Percentiles rank a stretch among this genome's conserved stretches.
These are phyloP conservation scores for Saccharomycopsis sp. DNA, from an alignment of 805 yeast species.

Conservation along the genomic window DNA sequence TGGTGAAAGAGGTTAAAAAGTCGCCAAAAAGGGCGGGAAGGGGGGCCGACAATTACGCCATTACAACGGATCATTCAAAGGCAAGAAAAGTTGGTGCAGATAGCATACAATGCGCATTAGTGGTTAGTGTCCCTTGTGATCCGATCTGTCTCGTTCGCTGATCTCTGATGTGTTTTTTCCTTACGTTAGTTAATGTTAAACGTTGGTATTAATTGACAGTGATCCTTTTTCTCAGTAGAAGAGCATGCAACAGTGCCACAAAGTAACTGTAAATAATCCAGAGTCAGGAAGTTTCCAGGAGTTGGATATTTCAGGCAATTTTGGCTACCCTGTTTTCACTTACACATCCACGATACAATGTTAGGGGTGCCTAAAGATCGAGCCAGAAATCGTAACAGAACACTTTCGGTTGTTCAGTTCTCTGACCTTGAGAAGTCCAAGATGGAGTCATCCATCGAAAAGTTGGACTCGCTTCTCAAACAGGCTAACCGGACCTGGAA, in stretches of 20 bases:
- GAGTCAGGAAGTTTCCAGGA: too few relatives aligned
- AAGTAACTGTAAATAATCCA: too few relatives aligned
- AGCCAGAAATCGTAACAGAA: conserved; percentile 7
- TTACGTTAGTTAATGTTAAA: background rate
- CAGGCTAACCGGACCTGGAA: conserved; percentile 41
- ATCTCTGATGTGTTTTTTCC: background rate
- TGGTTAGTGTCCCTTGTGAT: background rate
- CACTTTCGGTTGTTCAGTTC: conserved; percentile 20
- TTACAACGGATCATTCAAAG: too few relatives aligned
- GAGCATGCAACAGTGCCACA: too few relatives aligned
- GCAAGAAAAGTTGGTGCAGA: too few relatives aligned
- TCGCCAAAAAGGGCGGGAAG: background rate
- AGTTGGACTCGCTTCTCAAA: conserved; percentile 11
- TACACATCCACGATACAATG: too few relatives aligned
- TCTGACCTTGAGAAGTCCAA: conserved; percentile 20
- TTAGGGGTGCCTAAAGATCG: conserved; percentile 1
- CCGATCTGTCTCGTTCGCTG: background rate
- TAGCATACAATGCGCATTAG: background rate
- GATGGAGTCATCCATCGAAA: conserved; percentile 18
- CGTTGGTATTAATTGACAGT: too few relatives aligned
- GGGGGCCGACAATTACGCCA: too few relatives aligned
- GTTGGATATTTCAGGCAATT: too few relatives aligned
- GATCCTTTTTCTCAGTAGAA: too few relatives aligned
- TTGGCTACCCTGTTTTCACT: too few relatives aligned
- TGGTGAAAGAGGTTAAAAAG: too few relatives aligned